Evolutionary conservation across 768 basidiomycete genomes (phyloP).

Genomic region (Mycena chlorophos): DNA sequence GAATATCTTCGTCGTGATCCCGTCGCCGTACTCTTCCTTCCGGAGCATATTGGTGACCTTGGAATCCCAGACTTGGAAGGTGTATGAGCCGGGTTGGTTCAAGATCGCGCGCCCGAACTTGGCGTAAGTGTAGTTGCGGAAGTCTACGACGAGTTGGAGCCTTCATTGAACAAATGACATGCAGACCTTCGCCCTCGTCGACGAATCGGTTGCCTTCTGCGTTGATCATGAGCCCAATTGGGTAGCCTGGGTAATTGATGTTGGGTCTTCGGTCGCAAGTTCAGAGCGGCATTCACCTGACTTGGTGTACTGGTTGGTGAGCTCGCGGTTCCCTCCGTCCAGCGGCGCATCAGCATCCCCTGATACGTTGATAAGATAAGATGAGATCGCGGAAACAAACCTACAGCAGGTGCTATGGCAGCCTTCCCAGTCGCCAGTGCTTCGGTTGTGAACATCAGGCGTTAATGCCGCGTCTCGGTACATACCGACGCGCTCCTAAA

Average conservation of each 20-base stretch:
- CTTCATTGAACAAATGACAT: neutral
- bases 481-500: slow-evolving; percentile 43
- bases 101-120: slow-evolving; percentile 64
- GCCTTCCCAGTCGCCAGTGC: slow-evolving; percentile 67
- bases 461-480: neutral
- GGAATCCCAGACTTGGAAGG: slow-evolving; percentile 67
- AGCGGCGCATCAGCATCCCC: slow-evolving; percentile 65
- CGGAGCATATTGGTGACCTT: slow-evolving; percentile 46
- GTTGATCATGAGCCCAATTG: slow-evolving; percentile 71
- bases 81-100: slow-evolving; percentile 55
- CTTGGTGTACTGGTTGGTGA: slow-evolving; percentile 73
- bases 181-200: slow-evolving; percentile 56
- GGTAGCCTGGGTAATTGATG: slow-evolving; percentile 45
- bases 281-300: slow-evolving; percentile 38
- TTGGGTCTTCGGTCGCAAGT: neutral
- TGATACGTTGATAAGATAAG: slow-evolving; percentile 26
- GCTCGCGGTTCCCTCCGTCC: slow-evolving; percentile 51
- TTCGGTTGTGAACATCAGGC: slow-evolving; percentile 13
- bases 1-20: slow-evolving; percentile 54
- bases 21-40: slow-evolving; percentile 67
- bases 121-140: slow-evolving; percentile 73
- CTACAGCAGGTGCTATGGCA: slow-evolving; percentile 58
- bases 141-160: slow-evolving; percentile 37
- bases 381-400: neutral
- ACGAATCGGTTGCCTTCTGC: slow-evolving; percentile 58